Evolutionary conservation across 2,329 filamentous ascomycete species (phyloP), one percentile per base, ranked within the genome.

Genomic region (Apiospora malaysiana): DNA sequence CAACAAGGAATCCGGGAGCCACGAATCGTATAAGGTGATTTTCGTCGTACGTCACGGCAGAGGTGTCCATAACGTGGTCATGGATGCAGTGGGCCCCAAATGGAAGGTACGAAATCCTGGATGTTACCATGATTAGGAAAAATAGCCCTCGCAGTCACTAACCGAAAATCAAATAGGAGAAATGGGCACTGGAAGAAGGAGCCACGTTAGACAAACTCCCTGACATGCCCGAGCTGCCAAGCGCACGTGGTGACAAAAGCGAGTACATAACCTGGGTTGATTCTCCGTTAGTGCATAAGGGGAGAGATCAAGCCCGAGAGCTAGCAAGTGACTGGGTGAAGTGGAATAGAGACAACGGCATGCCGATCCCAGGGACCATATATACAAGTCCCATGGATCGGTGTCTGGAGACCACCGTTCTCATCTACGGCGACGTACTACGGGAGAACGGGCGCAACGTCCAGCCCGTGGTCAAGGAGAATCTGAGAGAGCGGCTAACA

Each of bases 301-400:
- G 73, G 5, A 68, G 68, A n/a, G 12, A 40, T 21, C 66, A 71
- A 49, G 73, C 72, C 37, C 16, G 49, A 8, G 56, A 45, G 1
- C 70, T 73, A 2, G 69, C 69, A 40, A 68, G 66, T 21, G 42
- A 70, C 32, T 73, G 70, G 71, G 37, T 37, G 40, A 49, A 69
- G 27, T 68, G 70, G 63, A 68, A 59, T 10, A 37, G 67, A 25
- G 68, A 45, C 25, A 68, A 71, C 23, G 71, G 71, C 14, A 45
- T 73, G n/a, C 72, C 71, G 37, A 23, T 72, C 7, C 73, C 73
- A 2, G 68, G 59, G 21, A 72, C 70, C 25, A 46, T 74, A 14
- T 74, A 74, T 25, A 73, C 72, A 2, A 74, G 73, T 27, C 73
- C 73, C 12, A 69, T 74, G 42, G 70, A 65, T 21, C 71, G 73